Percentiles rank a stretch among this genome's conserved stretches.
Conservation (phyloP, 148 eudicot species). For the Camellia japonica region DNA sequence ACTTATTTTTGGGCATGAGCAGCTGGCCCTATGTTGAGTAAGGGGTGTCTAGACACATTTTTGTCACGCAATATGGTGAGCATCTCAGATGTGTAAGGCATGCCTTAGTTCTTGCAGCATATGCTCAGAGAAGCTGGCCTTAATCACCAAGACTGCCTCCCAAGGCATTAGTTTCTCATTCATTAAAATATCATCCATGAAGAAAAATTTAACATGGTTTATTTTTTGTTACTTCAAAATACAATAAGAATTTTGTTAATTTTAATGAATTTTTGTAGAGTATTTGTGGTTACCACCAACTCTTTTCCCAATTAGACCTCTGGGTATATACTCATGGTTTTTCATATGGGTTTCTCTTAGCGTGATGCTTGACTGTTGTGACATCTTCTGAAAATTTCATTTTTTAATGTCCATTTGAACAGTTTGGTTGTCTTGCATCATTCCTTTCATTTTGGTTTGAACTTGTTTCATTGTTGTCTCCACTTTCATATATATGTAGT, state of each 20-base stretch:
- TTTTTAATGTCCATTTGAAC: neutral
- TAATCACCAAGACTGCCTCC: no score
- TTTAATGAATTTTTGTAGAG: neutral
- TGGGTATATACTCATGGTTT: conserved; percentile 4
- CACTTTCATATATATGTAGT: neutral
- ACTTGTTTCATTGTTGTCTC: neutral
- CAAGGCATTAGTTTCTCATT: no score
- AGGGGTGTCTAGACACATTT: no score
- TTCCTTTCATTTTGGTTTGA: neutral
- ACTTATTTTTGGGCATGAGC: no score
- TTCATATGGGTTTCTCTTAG: neutral
- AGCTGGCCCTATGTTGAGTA: no score
- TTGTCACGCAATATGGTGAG: no score
- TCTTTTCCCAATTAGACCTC: neutral
- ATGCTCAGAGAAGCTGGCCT: no score
- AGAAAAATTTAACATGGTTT: no score
- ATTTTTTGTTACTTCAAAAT: no score
- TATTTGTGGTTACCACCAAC: neutral
- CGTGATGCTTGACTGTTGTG: neutral
- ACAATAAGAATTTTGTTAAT: neutral
- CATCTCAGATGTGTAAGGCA: no score
- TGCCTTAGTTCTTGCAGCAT: no score
- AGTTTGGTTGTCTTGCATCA: neutral
- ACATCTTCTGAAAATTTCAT: neutral
- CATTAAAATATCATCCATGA: no score